Conservation (phyloP, 2,329 filamentous ascomycete genomes). For the Aphanoascus verrucosus region DNA sequence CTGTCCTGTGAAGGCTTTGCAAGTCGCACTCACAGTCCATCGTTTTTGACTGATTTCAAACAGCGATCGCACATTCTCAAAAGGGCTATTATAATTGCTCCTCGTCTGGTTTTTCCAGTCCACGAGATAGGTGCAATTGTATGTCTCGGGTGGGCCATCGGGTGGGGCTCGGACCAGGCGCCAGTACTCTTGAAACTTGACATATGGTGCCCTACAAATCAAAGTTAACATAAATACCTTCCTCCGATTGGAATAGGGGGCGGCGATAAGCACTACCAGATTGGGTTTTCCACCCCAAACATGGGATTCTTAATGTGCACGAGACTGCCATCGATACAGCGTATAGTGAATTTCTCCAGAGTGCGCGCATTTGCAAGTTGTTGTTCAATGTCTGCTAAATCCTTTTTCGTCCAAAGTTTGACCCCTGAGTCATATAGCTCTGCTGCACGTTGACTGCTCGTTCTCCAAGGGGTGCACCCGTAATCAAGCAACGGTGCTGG, state of each 20-base stretch:
- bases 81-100: slow-evolving; percentile 15
- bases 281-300: slow-evolving; percentile 4
- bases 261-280: not conserved
- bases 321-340: slow-evolving; percentile 19
- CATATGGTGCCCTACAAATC: slow-evolving; percentile 16
- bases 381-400: slow-evolving; percentile 18
- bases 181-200: slow-evolving; percentile 23
- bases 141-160: slow-evolving; percentile 18
- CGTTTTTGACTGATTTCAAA: slow-evolving; percentile 15
- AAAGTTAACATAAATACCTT: too few species aligned
- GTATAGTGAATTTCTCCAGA: slow-evolving; percentile 20
- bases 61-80: slow-evolving; percentile 8
- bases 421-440: slow-evolving; percentile 6
- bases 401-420: slow-evolving; percentile 18
- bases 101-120: slow-evolving; percentile 20
- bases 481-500: slow-evolving; percentile 6
- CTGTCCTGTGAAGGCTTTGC: slow-evolving; percentile 17
- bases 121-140: slow-evolving; percentile 23
- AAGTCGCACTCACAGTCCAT: slow-evolving; percentile 20
- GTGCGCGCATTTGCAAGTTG: slow-evolving; percentile 19
- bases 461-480: slow-evolving; percentile 6
- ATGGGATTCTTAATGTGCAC: slow-evolving; percentile 16
- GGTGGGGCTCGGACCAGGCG: slow-evolving; percentile 14
- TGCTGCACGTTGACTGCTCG: slow-evolving; percentile 5
- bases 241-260: not conserved